These are phyloP conservation scores for Globisporangium iwayamae DNA, from an alignment of 352 stramenopile species.

Conservation along the genomic window DNA sequence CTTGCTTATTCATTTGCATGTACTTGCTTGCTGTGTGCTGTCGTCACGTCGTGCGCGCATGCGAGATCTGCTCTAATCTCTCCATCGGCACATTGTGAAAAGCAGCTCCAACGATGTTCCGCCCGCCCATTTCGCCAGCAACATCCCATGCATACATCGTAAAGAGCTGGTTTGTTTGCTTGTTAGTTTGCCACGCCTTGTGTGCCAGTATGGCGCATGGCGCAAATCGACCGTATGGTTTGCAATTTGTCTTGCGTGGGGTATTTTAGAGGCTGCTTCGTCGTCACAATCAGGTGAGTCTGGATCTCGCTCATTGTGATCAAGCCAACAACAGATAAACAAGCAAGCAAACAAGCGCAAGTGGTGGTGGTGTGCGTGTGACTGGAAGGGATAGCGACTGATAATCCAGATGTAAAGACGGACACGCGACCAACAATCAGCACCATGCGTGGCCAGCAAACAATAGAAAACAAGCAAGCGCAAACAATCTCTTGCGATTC, in stretches of 20 bases:
- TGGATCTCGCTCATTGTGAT: neutral
- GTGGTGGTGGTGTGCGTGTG: neutral
- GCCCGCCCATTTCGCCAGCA: too few species aligned
- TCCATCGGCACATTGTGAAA: neutral
- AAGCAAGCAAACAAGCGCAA: neutral
- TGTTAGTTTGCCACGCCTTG: neutral
- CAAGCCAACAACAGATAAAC: neutral
- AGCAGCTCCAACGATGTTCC: neutral
- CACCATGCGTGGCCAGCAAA: neutral
- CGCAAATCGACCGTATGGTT: neutral
- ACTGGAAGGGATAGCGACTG: neutral
- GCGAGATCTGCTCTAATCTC: too few species aligned
- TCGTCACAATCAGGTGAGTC: neutral
- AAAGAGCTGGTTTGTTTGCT: neutral
- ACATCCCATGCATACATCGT: neutral
- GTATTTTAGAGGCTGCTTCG: neutral
- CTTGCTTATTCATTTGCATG: too few species aligned
- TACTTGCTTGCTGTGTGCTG: neutral
- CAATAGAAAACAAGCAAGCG: neutral
- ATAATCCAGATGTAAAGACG: slow-evolving; percentile 5
- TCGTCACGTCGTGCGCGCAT: neutral
- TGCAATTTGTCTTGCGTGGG: neutral
- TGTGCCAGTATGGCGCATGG: neutral
- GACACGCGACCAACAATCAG: neutral
- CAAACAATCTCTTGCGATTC: neutral